Evolutionary conservation across 2,329 filamentous ascomycete species (phyloP).

Genomic region (Talaromyces sp.): DNA sequence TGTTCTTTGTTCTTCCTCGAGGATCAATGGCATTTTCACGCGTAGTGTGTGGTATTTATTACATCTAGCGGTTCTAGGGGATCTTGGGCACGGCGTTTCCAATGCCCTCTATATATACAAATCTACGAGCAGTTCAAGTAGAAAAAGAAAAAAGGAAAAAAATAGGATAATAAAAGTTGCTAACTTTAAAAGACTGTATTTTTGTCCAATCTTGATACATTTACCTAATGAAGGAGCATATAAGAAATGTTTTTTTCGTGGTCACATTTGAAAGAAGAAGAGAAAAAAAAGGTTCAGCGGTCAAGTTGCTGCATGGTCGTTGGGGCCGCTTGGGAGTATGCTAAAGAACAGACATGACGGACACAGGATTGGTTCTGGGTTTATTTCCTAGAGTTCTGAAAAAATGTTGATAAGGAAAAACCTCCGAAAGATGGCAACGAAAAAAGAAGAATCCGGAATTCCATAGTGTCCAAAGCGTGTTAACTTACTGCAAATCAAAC

Average conservation of each 20-base stretch:
- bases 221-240: not conserved
- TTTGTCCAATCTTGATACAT: not conserved
- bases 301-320: not conserved
- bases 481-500: conserved; percentile 49
- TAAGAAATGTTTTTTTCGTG: not conserved
- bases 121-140: not conserved
- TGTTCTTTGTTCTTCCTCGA: not conserved
- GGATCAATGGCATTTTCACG: not conserved
- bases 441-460: not conserved
- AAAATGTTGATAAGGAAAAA: not conserved
- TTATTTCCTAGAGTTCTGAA: not conserved
- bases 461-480: not conserved
- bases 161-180: not conserved
- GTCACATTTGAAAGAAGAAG: not conserved
- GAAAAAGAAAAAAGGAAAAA: not conserved
- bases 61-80: not conserved
- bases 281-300: not conserved
- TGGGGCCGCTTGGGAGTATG: not conserved
- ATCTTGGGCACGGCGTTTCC: not conserved
- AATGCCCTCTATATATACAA: not conserved
- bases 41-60: not conserved
- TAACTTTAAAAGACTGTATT: not conserved
- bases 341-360: not conserved
- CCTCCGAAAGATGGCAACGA: not conserved
- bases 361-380: not conserved